Base-by-base conservation (phyloP, 805 yeast species). In the Lipomyces mesembrius region DNA sequence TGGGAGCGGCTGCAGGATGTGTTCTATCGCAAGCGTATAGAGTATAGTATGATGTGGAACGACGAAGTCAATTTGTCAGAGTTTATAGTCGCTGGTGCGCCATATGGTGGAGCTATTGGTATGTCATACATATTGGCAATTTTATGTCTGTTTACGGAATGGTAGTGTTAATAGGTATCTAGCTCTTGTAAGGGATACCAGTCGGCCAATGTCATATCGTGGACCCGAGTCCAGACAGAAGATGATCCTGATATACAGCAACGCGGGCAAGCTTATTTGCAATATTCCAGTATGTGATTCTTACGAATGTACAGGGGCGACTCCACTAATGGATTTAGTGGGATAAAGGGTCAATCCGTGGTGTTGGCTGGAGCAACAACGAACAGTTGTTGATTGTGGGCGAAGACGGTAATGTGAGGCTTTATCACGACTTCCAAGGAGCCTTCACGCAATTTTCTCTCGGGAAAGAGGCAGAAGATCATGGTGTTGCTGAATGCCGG, bases 1-100 rank as follows among this genome's bases (percentile, higher is more conserved):
- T 92, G 98, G 98, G 97, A 92, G 76, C 83, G 88, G 70, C 82
- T 92, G 22, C 87, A 85, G 62, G 86, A 87, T 76, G 88, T 86
- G 9, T 91, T 84, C 75, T 92, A 91, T 72, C 80, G 89, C 63
- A 81, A 68, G 55, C 62, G 71, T 6, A 35, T 57, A 6, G 70
- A 68, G 58, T 68, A 68, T 55, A 55, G 46, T 25, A 60, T 68
- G 66, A 52, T 63, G 60, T 68, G 71, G 71, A 60, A 83, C 20
- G 77, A 81, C 20, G 70, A 70, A 7, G 69, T 81, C 11, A 77
- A 81, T 34, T 59, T 85, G 5, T 74, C 74, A 17, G 82, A 85
- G 63, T 82, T 79, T 69, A 73, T 77, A 12, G 84, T 87, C 4
- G 79, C 83, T 4, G 76, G 85, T 17, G 86, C 89, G 0, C 79